These are phyloP conservation scores for Aspergillus baeticus DNA, from an alignment of 495 filamentous ascomycete genomes.

Conservation along the genomic window DNA sequence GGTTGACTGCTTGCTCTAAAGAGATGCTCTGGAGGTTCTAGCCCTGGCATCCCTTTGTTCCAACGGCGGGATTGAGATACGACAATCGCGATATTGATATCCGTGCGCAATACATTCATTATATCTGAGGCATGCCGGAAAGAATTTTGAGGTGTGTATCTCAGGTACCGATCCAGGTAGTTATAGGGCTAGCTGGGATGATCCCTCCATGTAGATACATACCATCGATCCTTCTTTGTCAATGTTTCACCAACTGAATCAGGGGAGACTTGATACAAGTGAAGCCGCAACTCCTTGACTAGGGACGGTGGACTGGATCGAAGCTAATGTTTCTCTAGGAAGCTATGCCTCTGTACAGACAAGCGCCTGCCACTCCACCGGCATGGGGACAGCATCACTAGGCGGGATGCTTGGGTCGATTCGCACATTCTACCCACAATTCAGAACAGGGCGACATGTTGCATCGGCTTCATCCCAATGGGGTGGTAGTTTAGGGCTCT, in stretches of 20 bases:
- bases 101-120: conserved; percentile 22
- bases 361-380: neutral
- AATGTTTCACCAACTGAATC: neutral
- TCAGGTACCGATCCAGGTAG: neutral
- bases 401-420: conserved; percentile 1
- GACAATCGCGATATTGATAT: conserved; percentile 15
- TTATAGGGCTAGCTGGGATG: conserved; percentile 12
- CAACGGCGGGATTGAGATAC: neutral
- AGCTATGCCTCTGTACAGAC: conserved; percentile 1
- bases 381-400: conserved; percentile 12
- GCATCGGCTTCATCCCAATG: neutral
- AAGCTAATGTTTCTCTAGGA: neutral
- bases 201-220: conserved; percentile 13
- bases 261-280: neutral
- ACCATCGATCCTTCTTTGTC: neutral
- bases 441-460: neutral
- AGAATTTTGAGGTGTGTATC: neutral
- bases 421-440: neutral
- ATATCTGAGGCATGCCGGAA: conserved; percentile 16
- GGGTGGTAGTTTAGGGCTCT: too few species aligned
- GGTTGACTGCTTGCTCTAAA: neutral
- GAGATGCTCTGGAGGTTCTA: neutral
- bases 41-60: conserved; percentile 9
- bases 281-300: neutral
- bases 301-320: neutral